Evolutionary conservation across 169 alveolate genomes (phyloP).

Genomic region (Condylostoma magnum): DNA sequence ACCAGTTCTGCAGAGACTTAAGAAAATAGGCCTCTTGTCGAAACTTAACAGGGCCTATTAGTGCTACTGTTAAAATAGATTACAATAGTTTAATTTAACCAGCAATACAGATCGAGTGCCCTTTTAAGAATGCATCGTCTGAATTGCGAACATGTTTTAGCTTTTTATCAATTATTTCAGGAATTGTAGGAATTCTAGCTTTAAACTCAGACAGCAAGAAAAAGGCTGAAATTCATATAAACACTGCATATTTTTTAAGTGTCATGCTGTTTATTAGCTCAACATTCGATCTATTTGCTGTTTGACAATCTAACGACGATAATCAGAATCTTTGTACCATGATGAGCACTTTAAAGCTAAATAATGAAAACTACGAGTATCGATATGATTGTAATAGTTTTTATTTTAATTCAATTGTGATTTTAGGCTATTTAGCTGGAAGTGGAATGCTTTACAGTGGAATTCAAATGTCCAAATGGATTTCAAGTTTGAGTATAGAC

Average conservation of each 20-base stretch:
- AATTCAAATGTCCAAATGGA: background rate
- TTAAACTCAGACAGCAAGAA: conserved; percentile 15
- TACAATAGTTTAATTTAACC: background rate
- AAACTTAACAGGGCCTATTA: conserved; percentile 11
- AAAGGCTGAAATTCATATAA: conserved; percentile 14
- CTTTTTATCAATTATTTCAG: background rate
- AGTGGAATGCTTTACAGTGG: background rate
- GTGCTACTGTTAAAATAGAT: background rate
- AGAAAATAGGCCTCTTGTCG: conserved; percentile 8
- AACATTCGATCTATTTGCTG: conserved; percentile 17
- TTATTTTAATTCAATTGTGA: background rate
- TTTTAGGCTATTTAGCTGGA: background rate
- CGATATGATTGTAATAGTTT: background rate
- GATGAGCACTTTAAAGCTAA: background rate
- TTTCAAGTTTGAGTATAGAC: background rate
- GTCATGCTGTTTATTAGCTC: background rate
- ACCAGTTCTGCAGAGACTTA: conserved; percentile 15
- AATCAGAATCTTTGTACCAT: conserved; percentile 6
- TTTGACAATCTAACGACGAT: background rate
- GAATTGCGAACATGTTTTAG: conserved; percentile 15
- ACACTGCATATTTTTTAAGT: background rate
- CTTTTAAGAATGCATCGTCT: conserved; percentile 21
- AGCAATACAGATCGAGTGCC: conserved; percentile 17
- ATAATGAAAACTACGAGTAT: background rate
- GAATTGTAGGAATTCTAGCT: background rate